A percentile compares a stretch with the other conserved stretches of the same genome.
Conservation (phyloP, 2,329 filamentous ascomycete genomes). For the Ophidiomyces ophidiicola region DNA sequence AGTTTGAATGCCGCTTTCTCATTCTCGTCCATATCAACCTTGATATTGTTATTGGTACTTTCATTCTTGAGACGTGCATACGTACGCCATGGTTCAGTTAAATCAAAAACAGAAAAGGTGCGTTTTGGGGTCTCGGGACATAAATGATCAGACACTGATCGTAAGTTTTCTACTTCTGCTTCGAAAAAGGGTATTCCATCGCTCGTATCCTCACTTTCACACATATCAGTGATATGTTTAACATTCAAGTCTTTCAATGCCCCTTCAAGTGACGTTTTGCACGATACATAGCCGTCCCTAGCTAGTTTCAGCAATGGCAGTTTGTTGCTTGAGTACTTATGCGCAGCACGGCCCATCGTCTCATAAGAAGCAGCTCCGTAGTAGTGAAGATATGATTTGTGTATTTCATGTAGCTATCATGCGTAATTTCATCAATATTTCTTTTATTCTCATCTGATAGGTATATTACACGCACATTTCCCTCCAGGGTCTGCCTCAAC, state of each 20-base stretch:
- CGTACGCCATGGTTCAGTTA: slow-evolving; percentile 9
- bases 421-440: slow-evolving; percentile 10
- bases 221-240: background rate
- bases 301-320: slow-evolving; percentile 31
- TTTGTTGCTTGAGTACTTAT: slow-evolving; percentile 37
- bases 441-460: background rate
- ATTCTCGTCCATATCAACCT: background rate
- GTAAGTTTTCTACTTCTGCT: background rate
- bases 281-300: slow-evolving; percentile 29
- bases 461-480: slow-evolving; percentile 19
- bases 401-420: slow-evolving; percentile 25
- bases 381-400: slow-evolving; percentile 34
- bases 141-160: background rate
- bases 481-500: slow-evolving; percentile 20
- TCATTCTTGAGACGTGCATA: background rate
- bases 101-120: slow-evolving; percentile 1
- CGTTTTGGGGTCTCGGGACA: background rate
- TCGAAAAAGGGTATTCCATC: background rate
- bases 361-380: slow-evolving; percentile 38
- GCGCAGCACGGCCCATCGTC: slow-evolving; percentile 35
- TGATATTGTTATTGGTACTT: background rate
- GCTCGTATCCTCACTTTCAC: background rate
- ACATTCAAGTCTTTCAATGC: slow-evolving; percentile 5
- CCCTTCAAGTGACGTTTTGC: slow-evolving; percentile 15
- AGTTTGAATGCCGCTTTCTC: background rate